Base-by-base conservation (phyloP, 441 rosid species). In the Populus tomentosa region DNA sequence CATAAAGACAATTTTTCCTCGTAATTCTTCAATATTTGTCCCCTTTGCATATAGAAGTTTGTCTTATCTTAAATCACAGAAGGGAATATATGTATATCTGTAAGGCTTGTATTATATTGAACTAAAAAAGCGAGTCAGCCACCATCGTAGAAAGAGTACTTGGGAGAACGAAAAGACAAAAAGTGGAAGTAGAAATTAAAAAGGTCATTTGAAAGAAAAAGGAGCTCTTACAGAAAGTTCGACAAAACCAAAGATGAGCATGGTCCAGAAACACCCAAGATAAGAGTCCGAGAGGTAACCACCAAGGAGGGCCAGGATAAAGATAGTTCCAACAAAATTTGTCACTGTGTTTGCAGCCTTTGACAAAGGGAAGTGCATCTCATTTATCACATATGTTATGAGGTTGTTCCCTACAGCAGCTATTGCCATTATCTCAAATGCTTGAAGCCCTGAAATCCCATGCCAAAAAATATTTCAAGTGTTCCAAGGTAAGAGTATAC, bases 321-420 rank as follows among this genome's bases (percentile, higher is more conserved):
- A 94, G 88, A 92, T 84, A 32, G 97, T 91, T 50, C 97, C 97
- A 3, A 94, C 90, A 75, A 94, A 94, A 84, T 94, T 92, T 66
- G 98, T 94, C 77, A 94, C 97, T 46, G 85, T 88, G 82, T 94
- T 94, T 72, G 97, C 98, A 1, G 98, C 86, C 64, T 75, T 85
- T 77, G 98, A 87, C 80, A 94, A 73, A 0, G 97, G 76, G 81
- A 79, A 92, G 84, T 94, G 97, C 98, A 94, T 92, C 84, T 92
- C 98, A 75, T 94, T 92, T 63, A 92, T 90, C 73, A 91, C 89
- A 80, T 94, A 94, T 21, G 98, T 94, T 81, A 94, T 94, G 26
- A 94, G 93, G 82, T 94, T 94, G 93, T 92, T 94, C 75, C 98
- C 98, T 7, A 94, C 96, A 4, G 97, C 98, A 4, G 97, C 98